Evolutionary conservation across 1,139 yeast genomes (phyloP), one percentile per base, ranked within the genome.

Genomic region (Taphrina populina): DNA sequence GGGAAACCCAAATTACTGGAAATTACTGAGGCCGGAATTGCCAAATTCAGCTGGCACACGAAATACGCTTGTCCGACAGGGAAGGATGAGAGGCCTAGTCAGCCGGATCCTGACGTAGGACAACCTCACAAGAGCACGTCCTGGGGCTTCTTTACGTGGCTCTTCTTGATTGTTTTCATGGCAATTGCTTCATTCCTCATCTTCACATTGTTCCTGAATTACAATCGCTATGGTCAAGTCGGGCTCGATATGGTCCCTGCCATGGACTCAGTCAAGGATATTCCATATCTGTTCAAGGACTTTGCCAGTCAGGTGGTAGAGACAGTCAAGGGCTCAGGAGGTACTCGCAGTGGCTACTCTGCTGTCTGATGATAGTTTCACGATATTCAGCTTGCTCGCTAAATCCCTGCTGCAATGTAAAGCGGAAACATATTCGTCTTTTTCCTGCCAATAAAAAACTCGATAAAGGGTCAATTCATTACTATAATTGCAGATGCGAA

Each of bases 91-190:
- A n/a, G 29, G 4, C 8, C 26, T 7, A 43, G 23, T 19, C 29
- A 29, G 19, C 47, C 47, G 8, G 54, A 49, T 15, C 32, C 40
- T 11, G 53, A 47, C 32, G 40, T 24, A 15, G 30, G 32, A 20
- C 27, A 29, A 33, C 44, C 53, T 15, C 26, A 30, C 19, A 49
- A 49, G 35, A 13, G 40, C 6, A 21, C 54, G 4, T 37, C 54
- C 6, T 49, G 54, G 54, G 54, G 54, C 8, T 39, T 49, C 39
- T 49, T 49, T 15, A 49, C 54, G 6, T 49, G 54, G 54, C 29
- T 49, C 17, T 49, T 49, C 21, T 21, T 49, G 19, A 24, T 39
- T 8, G 54, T 49, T 40, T 49, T 49, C 32, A 30, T 49, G 54
- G 46, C 40, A 8, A 32, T 49, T 11, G 54, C 54, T 3, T 40